These are phyloP conservation scores for Thermomyces lanuginosus DNA, from an alignment of 2,329 filamentous ascomycete genomes.

Conservation along the genomic window DNA sequence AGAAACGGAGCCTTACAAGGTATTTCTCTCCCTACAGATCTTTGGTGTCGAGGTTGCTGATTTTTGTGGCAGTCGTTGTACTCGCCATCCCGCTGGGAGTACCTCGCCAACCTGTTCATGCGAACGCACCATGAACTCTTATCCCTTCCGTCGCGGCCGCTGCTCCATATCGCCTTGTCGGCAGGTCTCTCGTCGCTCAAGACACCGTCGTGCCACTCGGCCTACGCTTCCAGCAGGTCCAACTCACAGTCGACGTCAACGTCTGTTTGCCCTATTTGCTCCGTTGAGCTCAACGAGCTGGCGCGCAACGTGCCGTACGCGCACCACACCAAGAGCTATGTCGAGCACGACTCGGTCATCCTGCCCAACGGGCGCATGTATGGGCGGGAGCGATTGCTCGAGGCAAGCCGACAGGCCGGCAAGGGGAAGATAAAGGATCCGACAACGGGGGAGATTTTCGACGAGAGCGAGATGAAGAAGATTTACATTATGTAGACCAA, in stretches of 20 bases:
- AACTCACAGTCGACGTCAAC: conserved; percentile 44
- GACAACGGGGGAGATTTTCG: conserved; percentile 53
- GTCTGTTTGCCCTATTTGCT: conserved; percentile 86
- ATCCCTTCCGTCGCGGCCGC: conserved; percentile 61
- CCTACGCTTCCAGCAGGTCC: conserved; percentile 39
- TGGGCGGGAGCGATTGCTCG: conserved; percentile 54
- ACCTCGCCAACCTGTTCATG: conserved; percentile 66
- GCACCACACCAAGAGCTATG: conserved; percentile 83
- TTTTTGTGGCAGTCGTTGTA: conserved; percentile 47
- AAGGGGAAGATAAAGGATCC: conserved; percentile 59
- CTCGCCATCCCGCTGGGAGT: conserved; percentile 52
- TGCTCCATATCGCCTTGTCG: conserved; percentile 79
- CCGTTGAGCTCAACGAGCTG: conserved; percentile 81
- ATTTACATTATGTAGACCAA: conserved; percentile 63
- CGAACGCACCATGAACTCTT: conserved; percentile 75
- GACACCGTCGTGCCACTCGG: conserved; percentile 78
- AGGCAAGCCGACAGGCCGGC: conserved; percentile 65
- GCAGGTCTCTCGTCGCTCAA: conserved; percentile 89
- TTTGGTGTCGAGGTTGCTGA: background rate
- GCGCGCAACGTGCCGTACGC: conserved; percentile 83
- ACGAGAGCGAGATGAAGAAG: conserved; percentile 52
- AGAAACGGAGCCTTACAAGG: conserved; percentile 43
- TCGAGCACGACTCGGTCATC: conserved; percentile 72
- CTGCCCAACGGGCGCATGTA: conserved; percentile 80
- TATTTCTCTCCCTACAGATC: conserved; percentile 16